A percentile compares a stretch with the other conserved stretches of the same genome.
phyloP scores from a whole-genome alignment of 768 basidiomycete genomes.

The Lyophyllum atratum region DNA sequence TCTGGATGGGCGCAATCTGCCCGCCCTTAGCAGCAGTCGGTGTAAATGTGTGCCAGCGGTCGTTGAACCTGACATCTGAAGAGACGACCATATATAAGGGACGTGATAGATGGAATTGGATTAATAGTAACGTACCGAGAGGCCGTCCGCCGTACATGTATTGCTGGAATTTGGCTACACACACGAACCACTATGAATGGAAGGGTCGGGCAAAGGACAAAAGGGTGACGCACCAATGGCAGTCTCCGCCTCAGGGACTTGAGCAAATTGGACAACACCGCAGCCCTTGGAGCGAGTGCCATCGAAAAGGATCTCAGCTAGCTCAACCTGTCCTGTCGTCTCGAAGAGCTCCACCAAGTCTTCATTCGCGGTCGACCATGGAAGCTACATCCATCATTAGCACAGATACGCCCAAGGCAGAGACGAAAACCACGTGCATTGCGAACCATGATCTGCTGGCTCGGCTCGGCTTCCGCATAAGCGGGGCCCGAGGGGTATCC shows the following conservation, averaged over 20 bases:
- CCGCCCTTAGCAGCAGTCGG: constrained; percentile 89
- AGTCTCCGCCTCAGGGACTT: constrained; percentile 87
- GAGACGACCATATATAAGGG: neutral
- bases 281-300: constrained; percentile 91
- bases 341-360: constrained; percentile 98
- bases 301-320: constrained; percentile 94
- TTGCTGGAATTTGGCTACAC: constrained; percentile 87
- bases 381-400: constrained; percentile 55
- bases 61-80: constrained; percentile 90
- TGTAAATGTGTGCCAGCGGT: constrained; percentile 93
- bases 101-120: neutral
- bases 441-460: constrained; percentile 97
- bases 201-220: neutral
- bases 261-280: constrained; percentile 94
- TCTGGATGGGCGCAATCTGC: constrained; percentile 65
- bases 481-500: constrained; percentile 32
- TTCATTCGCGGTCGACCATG: constrained; percentile 99
- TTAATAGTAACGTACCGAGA: constrained; percentile 52
- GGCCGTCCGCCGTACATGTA: constrained; percentile 96
- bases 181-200: constrained; percentile 2
- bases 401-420: neutral
- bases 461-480: constrained; percentile 74
- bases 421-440: constrained; percentile 71
- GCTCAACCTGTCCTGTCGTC: constrained; percentile 93
- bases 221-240: constrained; percentile 68